These are phyloP conservation scores for Xylaria hypoxylon DNA, from an alignment of 2,329 filamentous ascomycete genomes.

Conservation along the genomic window DNA sequence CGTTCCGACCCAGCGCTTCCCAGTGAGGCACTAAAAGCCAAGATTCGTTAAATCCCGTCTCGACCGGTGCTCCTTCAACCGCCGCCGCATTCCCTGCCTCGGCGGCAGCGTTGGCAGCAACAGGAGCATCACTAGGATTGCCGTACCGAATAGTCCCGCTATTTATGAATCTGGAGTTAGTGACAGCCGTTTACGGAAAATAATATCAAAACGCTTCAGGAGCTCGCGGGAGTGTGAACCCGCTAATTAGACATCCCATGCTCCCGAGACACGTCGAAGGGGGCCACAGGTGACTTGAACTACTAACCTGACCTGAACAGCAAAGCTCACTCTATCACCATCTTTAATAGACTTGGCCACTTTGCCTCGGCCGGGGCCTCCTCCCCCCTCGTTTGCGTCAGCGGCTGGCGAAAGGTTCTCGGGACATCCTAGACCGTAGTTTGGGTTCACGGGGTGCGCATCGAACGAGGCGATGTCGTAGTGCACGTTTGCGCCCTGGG, in stretches of 20 bases:
- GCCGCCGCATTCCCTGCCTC: slow-evolving; percentile 45
- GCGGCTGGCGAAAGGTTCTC: slow-evolving; percentile 51
- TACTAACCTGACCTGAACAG: slow-evolving; percentile 70
- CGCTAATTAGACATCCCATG: neutral
- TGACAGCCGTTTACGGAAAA: neutral
- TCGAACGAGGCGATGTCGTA: slow-evolving; percentile 84
- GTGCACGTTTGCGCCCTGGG: slow-evolving; percentile 61
- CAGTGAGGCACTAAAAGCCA: slow-evolving; percentile 85
- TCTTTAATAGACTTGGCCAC: slow-evolving; percentile 49
- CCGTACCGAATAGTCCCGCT: slow-evolving; percentile 32
- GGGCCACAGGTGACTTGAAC: neutral
- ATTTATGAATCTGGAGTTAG: neutral
- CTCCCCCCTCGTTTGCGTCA: slow-evolving; percentile 1
- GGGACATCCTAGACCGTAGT: slow-evolving; percentile 69
- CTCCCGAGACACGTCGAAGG: neutral
- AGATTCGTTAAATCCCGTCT: slow-evolving; percentile 80
- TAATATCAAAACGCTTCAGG: neutral
- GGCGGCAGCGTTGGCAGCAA: slow-evolving; percentile 2
- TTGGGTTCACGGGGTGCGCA: slow-evolving; percentile 80
- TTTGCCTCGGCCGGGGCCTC: slow-evolving; percentile 38
- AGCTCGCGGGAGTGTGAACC: neutral
- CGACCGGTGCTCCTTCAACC: slow-evolving; percentile 57
- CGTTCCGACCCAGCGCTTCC: slow-evolving; percentile 66
- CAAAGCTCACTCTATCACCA: slow-evolving; percentile 73
- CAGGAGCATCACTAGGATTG: slow-evolving; percentile 48